Evolutionary conservation across 2,329 filamentous ascomycete species (phyloP), one percentile per base, ranked within the genome.

Genomic region (Colletotrichum sojae): DNA sequence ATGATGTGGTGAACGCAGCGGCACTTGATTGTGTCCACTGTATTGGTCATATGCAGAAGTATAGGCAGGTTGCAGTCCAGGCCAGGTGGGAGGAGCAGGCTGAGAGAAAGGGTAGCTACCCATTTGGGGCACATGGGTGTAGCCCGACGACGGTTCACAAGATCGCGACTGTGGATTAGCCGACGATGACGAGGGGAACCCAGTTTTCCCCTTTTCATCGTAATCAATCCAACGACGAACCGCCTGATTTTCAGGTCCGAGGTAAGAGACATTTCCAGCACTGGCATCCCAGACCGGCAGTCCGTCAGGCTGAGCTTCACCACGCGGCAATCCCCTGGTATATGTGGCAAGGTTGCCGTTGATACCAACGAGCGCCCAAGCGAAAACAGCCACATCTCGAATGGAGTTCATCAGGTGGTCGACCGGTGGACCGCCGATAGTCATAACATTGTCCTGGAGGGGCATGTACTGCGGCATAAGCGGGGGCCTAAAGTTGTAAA

Each of bases 381-480:
- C 93, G 77, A 97, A 96, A n/a, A 96, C 92, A 1, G 92, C 93
- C 55, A 95, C 92, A 62, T 96, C 93, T 65, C 92, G 90, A 72
- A 97, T 97, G 3, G 91, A 92, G 63, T 87, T 86, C 92, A 96
- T 94, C 74, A 96, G 89, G 62, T 90, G 86, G 27, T 89, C 85
- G 54, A 85, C 76, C 18, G 86, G 83, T 45, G 89, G 88, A n/a
- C 87, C 87, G 71, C 84, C 83, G 13, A 80, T 80, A 16, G 81
- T 79, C 72, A 84, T 84, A 43, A 83, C 79, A 61, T 80, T 80
- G 22, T 84, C 83, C 46, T 78, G 78, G 59, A 82, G 72, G 48
- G 81, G 83, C 83, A 83, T 84, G 70, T 82, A 82, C 66, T 81
- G 83, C 10, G 79, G 82, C 71, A 80, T 77, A 52, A 80, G 80